Evolutionary conservation across 106 monocot species (phyloP), one percentile per base, ranked within the genome.

Genomic region (Dendrobium catenatum): DNA sequence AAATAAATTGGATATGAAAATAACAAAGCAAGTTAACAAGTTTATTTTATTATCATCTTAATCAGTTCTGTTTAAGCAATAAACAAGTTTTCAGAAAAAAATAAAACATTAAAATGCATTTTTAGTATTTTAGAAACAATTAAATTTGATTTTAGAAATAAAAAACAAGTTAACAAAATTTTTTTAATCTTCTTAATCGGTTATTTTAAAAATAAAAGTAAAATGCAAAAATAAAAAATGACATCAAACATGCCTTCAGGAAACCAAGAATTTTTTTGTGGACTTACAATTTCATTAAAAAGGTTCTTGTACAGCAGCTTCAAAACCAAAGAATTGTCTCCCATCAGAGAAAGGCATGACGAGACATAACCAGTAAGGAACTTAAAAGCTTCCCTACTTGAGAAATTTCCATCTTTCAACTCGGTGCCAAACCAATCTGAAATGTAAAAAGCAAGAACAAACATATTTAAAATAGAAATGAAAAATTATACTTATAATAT

Each of bases 301-400:
- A 89, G 75, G 55, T 29, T 81, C 67, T 84, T 83, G 79, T 55
- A 87, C 24, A 90, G 43, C 68, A 93, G 74, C 77, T 85, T 88
- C 17, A 90, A 82, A 64, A 93, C 73, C 79, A 96, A 77, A 41
- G 84, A 84, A 66, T 68, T 88, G 59, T 93, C 93, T 76, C 95
- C 93, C 84, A 93, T 90, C 51, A 86, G 87, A 79, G 84, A 84
- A 54, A 93, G 83, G 83, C 85, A 88, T 51, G 83, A 79, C 55
- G 81, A 86, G 79, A 88, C 85, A 84, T 76, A 56, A 76, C 9
- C 33, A 61, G 44, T 81, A 72, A 93, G 74, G 27, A 81, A 42
- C 75, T 78, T 87, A 56, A 86, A 93, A 48, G 73, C 77, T 73
- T 31, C 51, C 29, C 78, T 68, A 37, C 81, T 92, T 72, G 89